Evolutionary conservation across 805 yeast species (phyloP).

Genomic region (Hanseniaspora jakobsenii): DNA sequence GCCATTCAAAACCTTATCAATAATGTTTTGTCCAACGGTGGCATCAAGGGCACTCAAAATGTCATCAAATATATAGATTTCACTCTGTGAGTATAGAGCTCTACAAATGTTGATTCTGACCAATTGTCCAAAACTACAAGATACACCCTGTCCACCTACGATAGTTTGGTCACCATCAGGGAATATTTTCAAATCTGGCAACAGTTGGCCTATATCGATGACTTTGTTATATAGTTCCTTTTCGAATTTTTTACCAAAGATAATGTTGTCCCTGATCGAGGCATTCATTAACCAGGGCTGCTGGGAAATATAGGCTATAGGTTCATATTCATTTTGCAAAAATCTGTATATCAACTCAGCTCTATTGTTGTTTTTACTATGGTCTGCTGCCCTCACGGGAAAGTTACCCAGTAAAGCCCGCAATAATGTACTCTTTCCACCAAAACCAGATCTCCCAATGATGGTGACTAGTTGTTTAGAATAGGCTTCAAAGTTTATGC

Average conservation of each 20-base stretch:
- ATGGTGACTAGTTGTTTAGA: conserved; percentile 46
- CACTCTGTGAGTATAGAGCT: conserved; percentile 52
- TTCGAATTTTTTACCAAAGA: conserved; percentile 39
- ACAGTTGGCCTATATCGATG: conserved; percentile 37
- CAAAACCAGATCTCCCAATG: conserved; percentile 54
- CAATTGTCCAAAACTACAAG: conserved; percentile 52
- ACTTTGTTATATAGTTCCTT: conserved; percentile 32
- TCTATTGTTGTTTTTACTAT: background rate
- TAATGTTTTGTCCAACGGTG: conserved; percentile 48
- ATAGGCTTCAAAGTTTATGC: conserved; percentile 38
- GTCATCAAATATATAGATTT: conserved; percentile 51
- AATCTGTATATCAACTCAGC: conserved; percentile 25
- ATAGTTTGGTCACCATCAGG: conserved; percentile 44
- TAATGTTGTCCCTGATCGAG: conserved; percentile 38
- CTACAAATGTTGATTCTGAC: conserved; percentile 56
- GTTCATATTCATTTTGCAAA: conserved; percentile 18
- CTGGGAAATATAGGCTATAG: conserved; percentile 52
- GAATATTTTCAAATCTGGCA: conserved; percentile 35
- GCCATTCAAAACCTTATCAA: conserved; percentile 40
- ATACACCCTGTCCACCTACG: conserved; percentile 51
- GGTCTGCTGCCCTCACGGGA: conserved; percentile 22
- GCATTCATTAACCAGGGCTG: conserved; percentile 44
- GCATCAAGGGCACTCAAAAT: conserved; percentile 65
- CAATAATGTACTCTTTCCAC: conserved; percentile 53
- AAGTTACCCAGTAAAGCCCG: conserved; percentile 45